Base-by-base conservation (phyloP, 805 yeast species). In the Wickerhamomyces mucosus region DNA sequence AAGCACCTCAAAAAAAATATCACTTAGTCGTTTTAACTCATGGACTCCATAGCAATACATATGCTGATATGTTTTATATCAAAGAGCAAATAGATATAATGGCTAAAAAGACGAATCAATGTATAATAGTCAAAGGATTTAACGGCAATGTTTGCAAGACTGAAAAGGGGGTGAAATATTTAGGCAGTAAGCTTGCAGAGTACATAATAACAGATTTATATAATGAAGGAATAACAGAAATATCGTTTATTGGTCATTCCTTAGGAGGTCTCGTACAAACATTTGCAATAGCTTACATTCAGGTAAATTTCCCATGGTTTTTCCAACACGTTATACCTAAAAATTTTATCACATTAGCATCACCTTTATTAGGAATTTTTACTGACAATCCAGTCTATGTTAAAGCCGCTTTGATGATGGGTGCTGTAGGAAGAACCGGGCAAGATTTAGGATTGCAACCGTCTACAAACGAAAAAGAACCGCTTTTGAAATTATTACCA, bases 351-450 rank as follows among this genome's bases (percentile, higher is more conserved):
- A 65, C 88, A 0, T 42, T 82, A 37, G 88, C 94, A 0, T 69
- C 86, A 0, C 94, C 94, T 0, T 53, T 80, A 31, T 53, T 82
- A 9, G 94, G 94, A 0, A 76, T 81, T 3, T 75, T 78, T 6
- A 76, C 80, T 36, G 92, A 82, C 41, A 80, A 79, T 46, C 92
- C 94, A 0, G 69, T 75, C 1, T 80, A 76, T 48, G 75, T 82
- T 8, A 78, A 78, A 42, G 51, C 79, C 17, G 77, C 82, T 1
- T 56, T 82, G 12, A 70, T 72, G 49, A 74, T 78, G 26, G 94
- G 94, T 0, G 65, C 79, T 14, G 82, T 78, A 11, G 94, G 94
- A 1, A 75, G 71, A 45, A 78, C 94, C 0, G 94, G 94, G 1
- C 81, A 75, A 48, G 94, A 82, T 50, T 55, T 82, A 37, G 81